Evolutionary conservation across 345 rosid species (phyloP).

Genomic region (Camelina sativa): DNA sequence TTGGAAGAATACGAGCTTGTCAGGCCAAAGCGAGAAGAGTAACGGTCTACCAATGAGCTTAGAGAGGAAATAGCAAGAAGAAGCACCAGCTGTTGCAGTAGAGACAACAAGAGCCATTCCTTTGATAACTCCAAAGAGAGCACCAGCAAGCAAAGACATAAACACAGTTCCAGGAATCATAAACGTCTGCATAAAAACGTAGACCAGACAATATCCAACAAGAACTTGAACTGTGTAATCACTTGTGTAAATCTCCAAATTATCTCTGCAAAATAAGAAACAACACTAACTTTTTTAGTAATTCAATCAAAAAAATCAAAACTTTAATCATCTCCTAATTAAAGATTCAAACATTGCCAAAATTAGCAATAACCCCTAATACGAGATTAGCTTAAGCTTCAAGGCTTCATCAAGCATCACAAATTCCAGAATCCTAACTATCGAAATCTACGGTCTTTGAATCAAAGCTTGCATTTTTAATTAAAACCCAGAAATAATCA

Average conservation of each 20-base stretch:
- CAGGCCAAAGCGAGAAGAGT: slow-evolving; percentile 87
- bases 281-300: background rate
- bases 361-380: background rate
- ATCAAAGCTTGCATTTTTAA: slow-evolving; percentile 8
- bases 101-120: slow-evolving; percentile 90
- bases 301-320: background rate
- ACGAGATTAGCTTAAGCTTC: background rate
- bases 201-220: slow-evolving; percentile 78
- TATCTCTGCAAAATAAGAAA: slow-evolving; percentile 58
- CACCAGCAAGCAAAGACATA: slow-evolving; percentile 95
- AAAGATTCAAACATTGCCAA: background rate
- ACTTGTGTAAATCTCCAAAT: slow-evolving; percentile 84
- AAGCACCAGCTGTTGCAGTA: slow-evolving; percentile 95
- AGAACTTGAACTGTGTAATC: slow-evolving; percentile 86
- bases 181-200: slow-evolving; percentile 93
- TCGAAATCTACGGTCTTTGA: background rate
- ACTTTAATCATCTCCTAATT: no score
- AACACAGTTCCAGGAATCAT: slow-evolving; percentile 96
- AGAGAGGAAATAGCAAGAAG: slow-evolving; percentile 89
- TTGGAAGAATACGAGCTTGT: slow-evolving; percentile 83
- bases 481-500: slow-evolving; percentile 4
- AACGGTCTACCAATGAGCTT: slow-evolving; percentile 83
- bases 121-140: slow-evolving; percentile 82
- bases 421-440: slow-evolving; percentile 1
- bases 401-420: background rate